Conservation (phyloP, 192 early-diverging fungal genomes). For the Rhizoclosmatium sp. region DNA sequence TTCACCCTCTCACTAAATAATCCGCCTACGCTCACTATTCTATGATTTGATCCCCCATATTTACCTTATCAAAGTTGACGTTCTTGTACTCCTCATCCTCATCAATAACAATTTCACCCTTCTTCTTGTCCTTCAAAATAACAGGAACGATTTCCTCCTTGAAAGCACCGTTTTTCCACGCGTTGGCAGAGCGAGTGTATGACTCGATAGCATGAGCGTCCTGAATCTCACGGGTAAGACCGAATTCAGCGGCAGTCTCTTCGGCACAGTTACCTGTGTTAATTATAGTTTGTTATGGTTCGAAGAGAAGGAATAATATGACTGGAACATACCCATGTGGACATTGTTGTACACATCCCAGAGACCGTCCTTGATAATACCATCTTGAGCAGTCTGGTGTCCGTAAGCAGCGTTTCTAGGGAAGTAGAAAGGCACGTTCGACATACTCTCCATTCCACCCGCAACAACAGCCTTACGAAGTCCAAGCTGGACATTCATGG, state of each 20-base stretch:
- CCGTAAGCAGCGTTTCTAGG: conserved; percentile 74
- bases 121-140: conserved; percentile 73
- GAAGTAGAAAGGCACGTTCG: conserved; percentile 84
- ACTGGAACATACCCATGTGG: conserved; percentile 24
- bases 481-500: conserved; percentile 84
- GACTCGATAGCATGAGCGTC: conserved; percentile 88
- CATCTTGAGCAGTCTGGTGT: conserved; percentile 79
- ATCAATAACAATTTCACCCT: conserved; percentile 75
- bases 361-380: conserved; percentile 95
- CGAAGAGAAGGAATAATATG: neutral
- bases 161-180: conserved; percentile 85
- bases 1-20: too few species aligned
- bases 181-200: conserved; percentile 88
- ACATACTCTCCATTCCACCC: conserved; percentile 96
- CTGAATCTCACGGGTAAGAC: conserved; percentile 87
- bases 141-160: conserved; percentile 86
- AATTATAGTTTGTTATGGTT: neutral
- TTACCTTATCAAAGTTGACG: conserved; percentile 86
- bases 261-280: conserved; percentile 60
- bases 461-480: conserved; percentile 84
- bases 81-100: conserved; percentile 96
- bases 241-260: conserved; percentile 87
- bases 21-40: too few species aligned
- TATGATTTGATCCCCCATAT: too few species aligned
- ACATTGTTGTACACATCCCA: conserved; percentile 97